Evolutionary conservation across 768 basidiomycete genomes (phyloP), one percentile per base, ranked within the genome.

Genomic region (Lentinula sp.): DNA sequence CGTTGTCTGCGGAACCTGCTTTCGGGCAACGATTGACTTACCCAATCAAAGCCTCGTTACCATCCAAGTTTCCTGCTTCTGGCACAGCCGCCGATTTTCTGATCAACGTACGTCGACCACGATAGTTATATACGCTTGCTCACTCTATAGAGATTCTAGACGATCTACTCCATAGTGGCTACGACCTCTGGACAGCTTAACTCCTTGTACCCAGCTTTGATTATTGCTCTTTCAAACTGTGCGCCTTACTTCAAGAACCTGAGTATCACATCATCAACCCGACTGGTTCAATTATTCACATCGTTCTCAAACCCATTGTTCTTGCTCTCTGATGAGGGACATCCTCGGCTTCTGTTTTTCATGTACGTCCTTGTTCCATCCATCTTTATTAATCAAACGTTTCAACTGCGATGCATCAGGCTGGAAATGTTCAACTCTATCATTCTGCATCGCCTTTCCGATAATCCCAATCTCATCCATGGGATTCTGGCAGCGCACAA

Each of bases 271-370:
- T 86, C 93, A 11, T 89, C 94, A 3, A 89, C 91, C 5, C 82
- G 91, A 16, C 79, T 99, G 6, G 70, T 95, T 39, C 94, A 97
- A 71, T 81, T 98, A 5, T 93, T 97, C 74, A 87, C 83, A 32
- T 93, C 96, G 0, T 96, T 99, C 70, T 88, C 93, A 5, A 92
- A 88, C 62, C 92, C 97, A 0, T 75, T 86, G 2, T 98, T 98
- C 72, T 75, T 98, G 37, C 75, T 99, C 18, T 87, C 91, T 2
- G 97, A 98, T 64, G 97, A 98, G 73, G 93, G 95, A 6, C 94
- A 98, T 69, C 97, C 97, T 1, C 77, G 97, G 63, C 75, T 98
- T 34, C 80, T 98, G 35, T 98, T 91, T 74, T 97, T 93, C 71
- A 88, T 95, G 92, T 93, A 63, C 43, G 37, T 35, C 57, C 8